These are phyloP conservation scores for Cubamyces lactineus DNA, from an alignment of 768 basidiomycete genomes.

Conservation along the genomic window DNA sequence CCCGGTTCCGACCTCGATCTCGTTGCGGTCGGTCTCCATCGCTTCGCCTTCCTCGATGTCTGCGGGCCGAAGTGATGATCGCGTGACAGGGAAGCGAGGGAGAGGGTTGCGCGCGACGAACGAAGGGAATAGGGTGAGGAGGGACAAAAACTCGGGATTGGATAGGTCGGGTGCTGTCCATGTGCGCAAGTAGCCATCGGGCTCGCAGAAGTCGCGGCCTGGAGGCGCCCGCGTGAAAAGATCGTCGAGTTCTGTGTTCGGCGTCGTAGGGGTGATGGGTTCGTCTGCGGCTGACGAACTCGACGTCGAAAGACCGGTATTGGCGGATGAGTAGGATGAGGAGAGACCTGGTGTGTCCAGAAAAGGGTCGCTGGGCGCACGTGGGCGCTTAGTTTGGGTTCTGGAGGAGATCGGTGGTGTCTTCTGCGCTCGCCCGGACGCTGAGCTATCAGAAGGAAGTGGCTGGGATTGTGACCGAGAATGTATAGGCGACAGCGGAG, in stretches of 20 bases:
- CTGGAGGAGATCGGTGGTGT: slow-evolving; percentile 45
- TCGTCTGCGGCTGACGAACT: slow-evolving; percentile 44
- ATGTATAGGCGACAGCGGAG: slow-evolving; percentile 47
- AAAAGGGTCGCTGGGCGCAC: slow-evolving; percentile 82
- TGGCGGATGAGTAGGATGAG: slow-evolving; percentile 57
- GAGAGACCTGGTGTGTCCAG: slow-evolving; percentile 69
- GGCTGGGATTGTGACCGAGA: slow-evolving; percentile 62
- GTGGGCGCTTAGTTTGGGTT: slow-evolving; percentile 61
- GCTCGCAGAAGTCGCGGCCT: slow-evolving; percentile 36
- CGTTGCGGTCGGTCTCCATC: slow-evolving; percentile 53
- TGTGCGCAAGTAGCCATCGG: slow-evolving; percentile 63
- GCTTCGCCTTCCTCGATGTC: slow-evolving; percentile 77
- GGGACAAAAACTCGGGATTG: slow-evolving; percentile 70
- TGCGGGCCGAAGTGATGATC: slow-evolving; percentile 40
- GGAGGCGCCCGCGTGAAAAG: slow-evolving; percentile 35
- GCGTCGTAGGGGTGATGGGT: slow-evolving; percentile 42
- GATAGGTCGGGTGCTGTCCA: slow-evolving; percentile 84
- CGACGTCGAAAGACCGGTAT: slow-evolving; percentile 38
- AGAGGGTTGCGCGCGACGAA: slow-evolving; percentile 72
- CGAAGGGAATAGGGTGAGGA: slow-evolving; percentile 75
- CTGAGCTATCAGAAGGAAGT: slow-evolving; percentile 40
- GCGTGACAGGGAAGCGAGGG: slow-evolving; percentile 63
- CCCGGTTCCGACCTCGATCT: slow-evolving; percentile 80
- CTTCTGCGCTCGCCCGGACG: slow-evolving; percentile 36
- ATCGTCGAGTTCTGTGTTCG: slow-evolving; percentile 30